Evolutionary conservation across 2,329 filamentous ascomycete species (phyloP).

Genomic region (Colletotrichum cuscutae): DNA sequence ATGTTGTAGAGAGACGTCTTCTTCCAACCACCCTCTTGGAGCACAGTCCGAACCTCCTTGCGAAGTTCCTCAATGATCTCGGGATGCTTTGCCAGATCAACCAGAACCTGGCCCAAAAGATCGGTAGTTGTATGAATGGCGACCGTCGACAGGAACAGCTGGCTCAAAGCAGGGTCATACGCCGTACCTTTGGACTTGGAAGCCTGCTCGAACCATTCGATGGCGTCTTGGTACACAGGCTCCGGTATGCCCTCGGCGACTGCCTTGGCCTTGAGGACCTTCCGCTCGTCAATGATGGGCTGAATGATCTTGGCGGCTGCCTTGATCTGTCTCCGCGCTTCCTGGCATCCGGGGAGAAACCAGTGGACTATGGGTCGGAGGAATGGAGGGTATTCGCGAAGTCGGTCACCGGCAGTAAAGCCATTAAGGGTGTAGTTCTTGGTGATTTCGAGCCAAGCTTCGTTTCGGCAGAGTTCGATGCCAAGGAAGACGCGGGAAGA

Average conservation of each 20-base stretch:
- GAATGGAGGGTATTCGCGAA: constrained; percentile 52
- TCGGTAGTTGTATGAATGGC: constrained; percentile 56
- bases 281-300: constrained; percentile 44
- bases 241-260: constrained; percentile 12
- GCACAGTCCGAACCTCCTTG: constrained; percentile 50
- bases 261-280: constrained; percentile 40
- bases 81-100: constrained; percentile 50
- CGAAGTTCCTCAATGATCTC: constrained; percentile 52
- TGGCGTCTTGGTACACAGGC: constrained; percentile 45
- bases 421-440: constrained; percentile 54
- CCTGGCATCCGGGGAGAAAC: constrained; percentile 52
- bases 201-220: constrained; percentile 54
- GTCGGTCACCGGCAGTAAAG: constrained; percentile 46
- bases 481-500: constrained; percentile 62
- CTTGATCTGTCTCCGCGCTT: constrained; percentile 48
- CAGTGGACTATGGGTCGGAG: constrained; percentile 55
- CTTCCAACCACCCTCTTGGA: constrained; percentile 47
- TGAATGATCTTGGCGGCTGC: constrained; percentile 48
- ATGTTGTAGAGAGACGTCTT: constrained; percentile 50
- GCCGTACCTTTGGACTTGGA: constrained; percentile 58
- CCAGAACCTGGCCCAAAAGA: constrained; percentile 46
- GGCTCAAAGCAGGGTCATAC: constrained; percentile 74
- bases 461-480: constrained; percentile 53
- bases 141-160: constrained; percentile 79
- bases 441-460: constrained; percentile 57